Evolutionary conservation across 148 eudicot species (phyloP).

Genomic region (Cornus florida): DNA sequence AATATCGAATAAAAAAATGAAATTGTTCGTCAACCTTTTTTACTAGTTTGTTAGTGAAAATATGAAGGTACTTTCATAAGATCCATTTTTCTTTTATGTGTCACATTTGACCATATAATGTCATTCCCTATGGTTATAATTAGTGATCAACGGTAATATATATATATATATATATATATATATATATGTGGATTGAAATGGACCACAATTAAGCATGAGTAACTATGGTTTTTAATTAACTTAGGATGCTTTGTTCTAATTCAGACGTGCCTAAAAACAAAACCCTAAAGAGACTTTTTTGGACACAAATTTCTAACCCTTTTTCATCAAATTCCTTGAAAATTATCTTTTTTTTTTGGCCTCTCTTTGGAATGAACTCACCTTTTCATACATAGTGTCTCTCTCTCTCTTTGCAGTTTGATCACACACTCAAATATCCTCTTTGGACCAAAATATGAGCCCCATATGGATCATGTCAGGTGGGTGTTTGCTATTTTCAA

Average conservation of each 20-base stretch:
- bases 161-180: too few relatives aligned
- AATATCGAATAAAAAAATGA: too few relatives aligned
- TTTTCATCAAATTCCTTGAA: constrained; percentile 35
- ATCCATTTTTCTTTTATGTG: neutral
- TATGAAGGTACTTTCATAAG: neutral
- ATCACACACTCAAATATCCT: neutral
- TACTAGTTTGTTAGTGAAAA: too few relatives aligned
- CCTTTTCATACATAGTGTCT: constrained; percentile 3
- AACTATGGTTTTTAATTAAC: constrained; percentile 11
- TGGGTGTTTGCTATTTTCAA: constrained; percentile 4
- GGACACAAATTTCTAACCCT: constrained; percentile 51
- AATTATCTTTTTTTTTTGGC: neutral
- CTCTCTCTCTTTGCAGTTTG: neutral
- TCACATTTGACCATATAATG: neutral
- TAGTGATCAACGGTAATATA: constrained; percentile 4
- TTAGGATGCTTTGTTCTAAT: constrained; percentile 25
- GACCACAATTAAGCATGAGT: neutral
- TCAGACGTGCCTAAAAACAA: constrained; percentile 16
- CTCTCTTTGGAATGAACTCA: constrained; percentile 20
- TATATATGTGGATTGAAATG: neutral
- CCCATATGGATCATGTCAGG: constrained; percentile 17
- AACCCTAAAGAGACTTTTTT: constrained; percentile 19
- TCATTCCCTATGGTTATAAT: neutral
- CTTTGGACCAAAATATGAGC: constrained; percentile 17
- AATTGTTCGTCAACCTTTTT: too few relatives aligned